Conservation (phyloP, 2,329 filamentous ascomycete genomes). For the Dryadomyces sulphureus region DNA sequence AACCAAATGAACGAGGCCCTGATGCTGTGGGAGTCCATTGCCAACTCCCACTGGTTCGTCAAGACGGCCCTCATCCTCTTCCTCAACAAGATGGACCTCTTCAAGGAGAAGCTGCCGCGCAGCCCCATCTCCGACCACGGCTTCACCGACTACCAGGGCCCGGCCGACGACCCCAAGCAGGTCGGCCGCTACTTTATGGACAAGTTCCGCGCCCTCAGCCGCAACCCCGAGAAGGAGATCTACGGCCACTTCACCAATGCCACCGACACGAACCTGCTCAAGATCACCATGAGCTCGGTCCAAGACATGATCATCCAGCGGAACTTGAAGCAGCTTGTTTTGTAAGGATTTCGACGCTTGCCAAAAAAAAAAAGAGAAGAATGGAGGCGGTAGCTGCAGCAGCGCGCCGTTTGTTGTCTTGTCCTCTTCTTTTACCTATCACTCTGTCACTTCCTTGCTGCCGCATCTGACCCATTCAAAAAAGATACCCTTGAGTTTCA, state of each 20-base stretch:
- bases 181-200: conserved; percentile 71
- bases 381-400: no score
- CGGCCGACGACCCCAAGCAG: conserved; percentile 55
- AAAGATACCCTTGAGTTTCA: no score
- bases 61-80: conserved; percentile 72
- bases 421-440: no score
- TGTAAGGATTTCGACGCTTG: no score
- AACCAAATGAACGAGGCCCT: conserved; percentile 87
- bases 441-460: no score
- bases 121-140: conserved; percentile 60
- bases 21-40: conserved; percentile 76
- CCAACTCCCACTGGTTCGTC: conserved; percentile 76
- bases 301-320: conserved; percentile 82
- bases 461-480: no score
- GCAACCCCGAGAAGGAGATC: conserved; percentile 48
- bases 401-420: no score
- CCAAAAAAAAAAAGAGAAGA: no score
- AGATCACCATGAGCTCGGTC: conserved; percentile 74
- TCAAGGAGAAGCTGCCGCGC: conserved; percentile 58
- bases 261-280: conserved; percentile 58
- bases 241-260: conserved; percentile 49
- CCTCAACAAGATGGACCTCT: conserved; percentile 78
- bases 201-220: conserved; percentile 64
- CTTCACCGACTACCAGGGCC: conserved; percentile 66
- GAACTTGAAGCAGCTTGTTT: conserved; percentile 65